Conservation (phyloP, 805 yeast genomes). For the Yamadazyma sp. region DNA sequence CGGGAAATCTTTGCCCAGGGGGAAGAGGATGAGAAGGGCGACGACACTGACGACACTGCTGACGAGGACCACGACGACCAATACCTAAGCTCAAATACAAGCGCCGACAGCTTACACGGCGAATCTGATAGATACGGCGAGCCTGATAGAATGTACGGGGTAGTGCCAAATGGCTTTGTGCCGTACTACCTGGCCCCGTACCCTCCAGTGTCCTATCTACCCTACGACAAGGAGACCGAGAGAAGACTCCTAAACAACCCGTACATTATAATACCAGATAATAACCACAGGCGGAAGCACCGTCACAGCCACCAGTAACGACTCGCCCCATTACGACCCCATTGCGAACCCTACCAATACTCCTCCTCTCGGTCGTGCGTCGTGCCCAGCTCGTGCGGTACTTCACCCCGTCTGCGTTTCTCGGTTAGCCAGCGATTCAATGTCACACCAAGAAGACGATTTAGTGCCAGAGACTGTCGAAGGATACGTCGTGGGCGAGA, state of each 20-base stretch:
- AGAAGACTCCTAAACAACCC: slow-evolving; percentile 28
- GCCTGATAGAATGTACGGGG: too few relatives aligned
- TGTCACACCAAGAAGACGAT: slow-evolving; percentile 45
- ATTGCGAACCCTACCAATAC: too few relatives aligned
- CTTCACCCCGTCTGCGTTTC: too few relatives aligned
- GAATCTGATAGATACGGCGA: too few relatives aligned
- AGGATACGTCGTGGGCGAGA: slow-evolving; percentile 62
- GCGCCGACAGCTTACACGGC: background rate
- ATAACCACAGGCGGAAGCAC: slow-evolving; percentile 11
- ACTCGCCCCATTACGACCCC: too few relatives aligned
- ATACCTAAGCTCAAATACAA: background rate
- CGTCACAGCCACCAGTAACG: too few relatives aligned
- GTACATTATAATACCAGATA: slow-evolving; percentile 28
- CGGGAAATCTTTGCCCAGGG: slow-evolving; percentile 35
- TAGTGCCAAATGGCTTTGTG: background rate
- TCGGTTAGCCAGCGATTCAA: too few relatives aligned
- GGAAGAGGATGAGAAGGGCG: slow-evolving; percentile 17
- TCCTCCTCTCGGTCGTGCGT: too few relatives aligned
- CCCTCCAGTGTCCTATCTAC: background rate
- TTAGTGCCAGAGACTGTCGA: slow-evolving; percentile 61
- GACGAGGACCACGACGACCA: slow-evolving; percentile 6
- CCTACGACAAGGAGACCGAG: slow-evolving; percentile 27
- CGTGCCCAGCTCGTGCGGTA: too few relatives aligned
- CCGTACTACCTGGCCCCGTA: too few relatives aligned
- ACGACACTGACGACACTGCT: slow-evolving; percentile 3